Base-by-base conservation (phyloP, 164 flowering plant species). In the grape (Vitis vinifera) region DNA sequence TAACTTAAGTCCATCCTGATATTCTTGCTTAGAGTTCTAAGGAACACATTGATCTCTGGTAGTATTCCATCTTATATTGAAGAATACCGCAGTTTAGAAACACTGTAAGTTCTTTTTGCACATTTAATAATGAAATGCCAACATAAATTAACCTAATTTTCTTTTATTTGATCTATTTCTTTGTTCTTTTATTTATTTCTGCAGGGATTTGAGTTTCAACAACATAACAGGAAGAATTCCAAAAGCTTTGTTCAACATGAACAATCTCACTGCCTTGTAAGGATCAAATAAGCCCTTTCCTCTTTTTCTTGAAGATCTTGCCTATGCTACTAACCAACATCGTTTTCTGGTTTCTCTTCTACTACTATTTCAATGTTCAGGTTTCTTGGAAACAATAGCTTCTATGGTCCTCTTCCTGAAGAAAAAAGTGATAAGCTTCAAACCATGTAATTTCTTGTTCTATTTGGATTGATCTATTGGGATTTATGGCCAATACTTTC, bases 1-100 rank as follows among this genome's bases (percentile, higher is more conserved):
- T 37, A 2, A 37, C 44, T 37, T 3, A 37, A 37, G 44, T 37
- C 44, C 44, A 37, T 37, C 44, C 44, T 37, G 5, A 37, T 37
- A 37, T 11, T 53, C n/a, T 10, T 53, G 55, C 30, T 10, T 17
- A 81, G 85, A 56, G 47, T 69, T 14, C 55, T 81, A 55, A 76
- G 83, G 62, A 82, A 78, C 29, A 72, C 68, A 49, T 49, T 68
- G 63, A 74, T 84, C 23, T 69, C 75, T 74, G 82, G 75, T 50
- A 47, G 14, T 70, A 80, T 84, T 69, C 85, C 87, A 60, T 67
- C 77, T 44, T 17, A 59, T 53, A 67, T 84, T 47, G 81, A 75
- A 62, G 73, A 75, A 49, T 63, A 44, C 51, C 55, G 59, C 59
- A 16, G 48, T 58, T 68, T 84, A 57, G 31, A 31, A 55, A 72